phyloP scores from a whole-genome alignment of 139 green algal genomes.

The Closterium sp. region DNA sequence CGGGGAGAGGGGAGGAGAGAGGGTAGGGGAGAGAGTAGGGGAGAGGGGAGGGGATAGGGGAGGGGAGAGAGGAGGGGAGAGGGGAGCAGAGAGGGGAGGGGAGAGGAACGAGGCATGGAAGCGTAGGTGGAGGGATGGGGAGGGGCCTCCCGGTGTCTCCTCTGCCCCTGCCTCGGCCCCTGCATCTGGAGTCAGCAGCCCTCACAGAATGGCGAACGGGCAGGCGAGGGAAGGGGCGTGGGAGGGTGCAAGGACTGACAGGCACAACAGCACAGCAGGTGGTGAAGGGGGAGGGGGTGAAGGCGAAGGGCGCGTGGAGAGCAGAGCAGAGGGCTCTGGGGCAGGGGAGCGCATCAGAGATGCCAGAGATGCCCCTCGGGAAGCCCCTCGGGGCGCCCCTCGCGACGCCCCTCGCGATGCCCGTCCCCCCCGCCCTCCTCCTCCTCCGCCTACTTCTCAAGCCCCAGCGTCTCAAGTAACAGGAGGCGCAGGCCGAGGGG shows the following conservation, averaged over 20 bases:
- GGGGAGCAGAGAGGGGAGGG: background rate
- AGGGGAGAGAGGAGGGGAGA: background rate
- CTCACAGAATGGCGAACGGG: background rate
- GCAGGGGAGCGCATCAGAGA: background rate
- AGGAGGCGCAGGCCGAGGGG: too few relatives aligned
- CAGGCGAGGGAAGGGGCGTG: background rate
- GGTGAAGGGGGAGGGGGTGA: background rate
- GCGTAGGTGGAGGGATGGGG: conserved; percentile 8
- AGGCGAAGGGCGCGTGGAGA: background rate
- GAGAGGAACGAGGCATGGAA: conserved; percentile 23
- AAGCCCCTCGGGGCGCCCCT: too few relatives aligned
- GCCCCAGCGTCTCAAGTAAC: too few relatives aligned
- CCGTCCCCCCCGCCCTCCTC: too few relatives aligned
- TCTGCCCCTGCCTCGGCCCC: background rate
- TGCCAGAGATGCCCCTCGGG: background rate
- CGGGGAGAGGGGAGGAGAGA: background rate
- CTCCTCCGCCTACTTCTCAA: background rate
- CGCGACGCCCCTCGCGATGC: background rate
- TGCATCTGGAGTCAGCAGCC: background rate
- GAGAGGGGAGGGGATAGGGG: background rate
- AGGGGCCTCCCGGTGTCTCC: background rate
- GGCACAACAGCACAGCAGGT: too few relatives aligned
- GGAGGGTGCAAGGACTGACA: too few relatives aligned
- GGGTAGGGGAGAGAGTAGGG: background rate
- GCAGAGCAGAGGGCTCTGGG: background rate